These are phyloP conservation scores for Colletotrichum sp. DNA, from an alignment of 2,329 filamentous ascomycete genomes.

Conservation along the genomic window DNA sequence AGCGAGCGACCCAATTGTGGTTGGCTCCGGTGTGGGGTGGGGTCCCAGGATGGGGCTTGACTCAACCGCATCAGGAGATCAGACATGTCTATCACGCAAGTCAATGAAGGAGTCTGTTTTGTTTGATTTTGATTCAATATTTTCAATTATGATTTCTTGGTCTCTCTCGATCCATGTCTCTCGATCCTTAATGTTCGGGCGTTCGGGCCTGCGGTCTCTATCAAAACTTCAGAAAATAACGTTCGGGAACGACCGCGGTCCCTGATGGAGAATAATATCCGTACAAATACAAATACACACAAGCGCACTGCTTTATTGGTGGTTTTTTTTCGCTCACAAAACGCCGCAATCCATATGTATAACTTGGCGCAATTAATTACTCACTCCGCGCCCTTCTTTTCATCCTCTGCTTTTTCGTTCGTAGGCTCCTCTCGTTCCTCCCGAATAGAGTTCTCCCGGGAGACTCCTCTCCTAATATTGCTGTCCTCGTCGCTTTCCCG, in stretches of 20 bases:
- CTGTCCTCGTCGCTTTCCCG: constrained; percentile 39
- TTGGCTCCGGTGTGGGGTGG: background rate
- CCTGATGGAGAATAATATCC: background rate
- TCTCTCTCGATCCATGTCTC: background rate
- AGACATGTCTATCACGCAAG: background rate
- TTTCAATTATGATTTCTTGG: background rate
- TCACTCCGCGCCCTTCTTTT: constrained; percentile 8
- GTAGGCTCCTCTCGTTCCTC: constrained; percentile 7
- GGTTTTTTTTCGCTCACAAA: background rate
- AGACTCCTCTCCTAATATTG: constrained; percentile 8
- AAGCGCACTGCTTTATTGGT: background rate
- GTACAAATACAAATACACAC: background rate
- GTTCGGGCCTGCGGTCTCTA: background rate
- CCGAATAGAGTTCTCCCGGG: constrained; percentile 12
- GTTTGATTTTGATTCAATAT: background rate
- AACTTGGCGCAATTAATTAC: constrained; percentile 3
- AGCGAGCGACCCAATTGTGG: background rate
- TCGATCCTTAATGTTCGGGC: background rate
- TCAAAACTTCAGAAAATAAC: background rate
- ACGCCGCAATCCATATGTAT: constrained; percentile 5
- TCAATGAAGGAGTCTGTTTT: background rate
- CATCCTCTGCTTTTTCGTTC: constrained; percentile 8
- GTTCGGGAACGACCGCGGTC: background rate
- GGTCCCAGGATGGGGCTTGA: background rate
- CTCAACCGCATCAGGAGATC: background rate